Base-by-base conservation (phyloP, 345 rosid genomes). In the Sisymbrium altissimum region DNA sequence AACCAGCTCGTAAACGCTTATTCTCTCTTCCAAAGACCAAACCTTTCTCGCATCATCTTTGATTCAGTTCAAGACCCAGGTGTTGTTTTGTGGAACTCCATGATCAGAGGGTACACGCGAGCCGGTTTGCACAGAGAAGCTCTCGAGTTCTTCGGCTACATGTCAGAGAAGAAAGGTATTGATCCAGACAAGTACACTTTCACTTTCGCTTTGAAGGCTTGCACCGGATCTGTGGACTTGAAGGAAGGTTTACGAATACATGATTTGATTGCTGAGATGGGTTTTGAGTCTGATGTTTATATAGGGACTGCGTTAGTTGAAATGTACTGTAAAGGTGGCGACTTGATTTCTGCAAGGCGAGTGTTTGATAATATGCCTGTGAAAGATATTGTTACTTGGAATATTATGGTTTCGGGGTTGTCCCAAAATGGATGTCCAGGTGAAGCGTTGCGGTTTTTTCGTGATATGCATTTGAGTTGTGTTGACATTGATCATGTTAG, bases 141-240 rank as follows among this genome's bases (percentile, higher is more conserved):
- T 60, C 76, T 88, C 29, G 43, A 50, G 23, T 32, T 88, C 63
- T 86, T 85, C 44, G 63, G 38, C 3, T 53, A 39, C 44, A 82
- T 88, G 89, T 70, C 68, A 54, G 66, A 62, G 48, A 57, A 57
- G 66, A 57, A 70, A 45, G 66, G 85, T 63, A 45, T 88, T 5
- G 81, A 66, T 32, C 89, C 89, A 7, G 86, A 88, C 55, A 84
- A 84, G 58, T 82, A 78, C 73, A 88, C 88, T 66, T 81, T 85
- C 73, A 80, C 84, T 46, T 88, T 85, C 72, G 91, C 78, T 72
- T 84, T 88, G 83, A 88, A 85, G 40, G 91, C 89, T 46, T 88
- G 84, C 46, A 39, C 83, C 3, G 86, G 86, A 27, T 57, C 80
- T 25, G 27, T 59, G 58, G 77, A 82, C 58, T 75, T 82, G 49